These are phyloP conservation scores for barley (Hordeum vulgare) DNA, from an alignment of 176 grass and related monocot genomes.

Conservation along the genomic window DNA sequence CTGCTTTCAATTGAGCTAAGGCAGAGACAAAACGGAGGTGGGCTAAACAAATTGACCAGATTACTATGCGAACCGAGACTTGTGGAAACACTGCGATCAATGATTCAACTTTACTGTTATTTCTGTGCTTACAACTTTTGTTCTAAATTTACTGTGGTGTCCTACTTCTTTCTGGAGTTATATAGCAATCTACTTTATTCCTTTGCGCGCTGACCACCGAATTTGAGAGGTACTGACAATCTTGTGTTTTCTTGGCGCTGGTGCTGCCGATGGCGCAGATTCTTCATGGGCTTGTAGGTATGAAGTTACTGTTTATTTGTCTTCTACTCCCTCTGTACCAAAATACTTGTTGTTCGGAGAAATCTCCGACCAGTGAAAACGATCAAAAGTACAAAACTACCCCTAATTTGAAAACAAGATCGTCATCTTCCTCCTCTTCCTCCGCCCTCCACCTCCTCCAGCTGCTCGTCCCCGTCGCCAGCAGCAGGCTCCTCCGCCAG, in stretches of 20 bases:
- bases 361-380: too few species aligned
- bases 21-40: background rate
- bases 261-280: constrained; percentile 1
- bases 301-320: background rate
- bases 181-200: background rate
- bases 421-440: too few species aligned
- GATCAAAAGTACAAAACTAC: too few species aligned
- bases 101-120: background rate
- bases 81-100: too few species aligned
- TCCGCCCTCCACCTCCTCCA: too few species aligned
- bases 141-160: background rate
- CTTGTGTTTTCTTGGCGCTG: constrained; percentile 5
- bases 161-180: background rate
- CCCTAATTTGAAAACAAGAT: too few species aligned
- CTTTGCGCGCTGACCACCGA: background rate
- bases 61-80: background rate
- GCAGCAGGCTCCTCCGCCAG: too few species aligned
- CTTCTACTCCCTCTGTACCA: background rate
- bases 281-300: constrained; percentile 46
- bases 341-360: too few species aligned
- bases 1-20: background rate
- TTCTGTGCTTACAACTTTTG: background rate
- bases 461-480: too few species aligned
- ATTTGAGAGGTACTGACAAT: background rate
- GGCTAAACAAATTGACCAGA: background rate